Conservation (phyloP, 164 flowering plant genomes). For the Nelumbo lutea region DNA sequence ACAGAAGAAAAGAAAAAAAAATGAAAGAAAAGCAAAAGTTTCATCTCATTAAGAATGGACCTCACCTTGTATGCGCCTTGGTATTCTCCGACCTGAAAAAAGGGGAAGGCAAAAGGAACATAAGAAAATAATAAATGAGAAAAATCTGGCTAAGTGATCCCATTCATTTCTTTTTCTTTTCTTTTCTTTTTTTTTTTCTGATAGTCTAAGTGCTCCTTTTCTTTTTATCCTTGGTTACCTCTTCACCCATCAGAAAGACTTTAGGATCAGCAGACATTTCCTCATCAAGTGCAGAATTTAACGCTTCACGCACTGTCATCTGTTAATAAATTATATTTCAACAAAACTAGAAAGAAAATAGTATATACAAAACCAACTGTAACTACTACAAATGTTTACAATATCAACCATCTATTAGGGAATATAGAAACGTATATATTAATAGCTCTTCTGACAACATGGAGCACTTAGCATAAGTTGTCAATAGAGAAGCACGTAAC, state of each 20-base stretch:
- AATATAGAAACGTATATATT: no score
- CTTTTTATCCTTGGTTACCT: constrained; percentile 12
- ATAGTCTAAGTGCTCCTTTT: no score
- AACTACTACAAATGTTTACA: no score
- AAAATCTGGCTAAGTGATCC: background rate
- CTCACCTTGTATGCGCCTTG: constrained; percentile 99
- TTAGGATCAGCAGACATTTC: constrained; percentile 65
- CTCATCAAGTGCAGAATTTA: constrained; percentile 64
- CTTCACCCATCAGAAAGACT: constrained; percentile 40
- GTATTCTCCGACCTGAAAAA: constrained; percentile 88
- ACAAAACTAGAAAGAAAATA: background rate
- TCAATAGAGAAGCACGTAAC: no score
- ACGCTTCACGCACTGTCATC: constrained; percentile 65
- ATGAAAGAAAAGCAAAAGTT: background rate
- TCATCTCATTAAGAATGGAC: constrained; percentile 4
- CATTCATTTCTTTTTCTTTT: background rate
- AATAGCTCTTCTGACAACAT: no score
- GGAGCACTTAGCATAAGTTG: no score
- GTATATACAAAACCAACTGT: background rate
- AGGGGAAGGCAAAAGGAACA: constrained; percentile 1
- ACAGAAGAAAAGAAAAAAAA: constrained; percentile 1
- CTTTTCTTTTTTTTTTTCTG: no score
- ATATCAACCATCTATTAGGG: no score
- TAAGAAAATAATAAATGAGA: background rate
- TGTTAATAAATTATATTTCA: constrained; percentile 11